phyloP scores from a whole-genome alignment of 495 filamentous ascomycete species.

The Xylaria telfairii region DNA sequence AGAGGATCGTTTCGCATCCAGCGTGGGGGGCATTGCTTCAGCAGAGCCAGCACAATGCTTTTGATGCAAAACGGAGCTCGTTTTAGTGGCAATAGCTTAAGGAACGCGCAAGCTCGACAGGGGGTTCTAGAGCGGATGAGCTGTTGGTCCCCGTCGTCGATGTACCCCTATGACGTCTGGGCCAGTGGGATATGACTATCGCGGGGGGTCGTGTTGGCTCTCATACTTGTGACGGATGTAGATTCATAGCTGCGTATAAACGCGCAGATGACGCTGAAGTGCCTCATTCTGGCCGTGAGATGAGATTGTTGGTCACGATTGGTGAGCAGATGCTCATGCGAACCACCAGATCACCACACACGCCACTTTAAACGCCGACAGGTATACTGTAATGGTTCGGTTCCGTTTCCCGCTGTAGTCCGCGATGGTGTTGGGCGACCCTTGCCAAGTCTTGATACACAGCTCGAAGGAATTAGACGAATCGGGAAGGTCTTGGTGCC shows the following conservation, averaged over 20 bases:
- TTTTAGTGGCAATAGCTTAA: slow-evolving; percentile 7
- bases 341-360: slow-evolving; percentile 4
- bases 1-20: slow-evolving; percentile 15
- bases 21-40: slow-evolving; percentile 12
- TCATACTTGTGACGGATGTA: slow-evolving; percentile 1
- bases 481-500: slow-evolving; percentile 17
- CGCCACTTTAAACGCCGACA: neutral
- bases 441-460: slow-evolving; percentile 12
- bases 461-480: neutral
- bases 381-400: neutral
- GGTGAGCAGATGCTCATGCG: slow-evolving; percentile 13
- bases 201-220: neutral
- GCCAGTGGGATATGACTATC: neutral
- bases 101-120: slow-evolving; percentile 16
- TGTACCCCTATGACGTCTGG: slow-evolving; percentile 7
- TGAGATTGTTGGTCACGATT: slow-evolving; percentile 12
- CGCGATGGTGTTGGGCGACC: slow-evolving; percentile 2
- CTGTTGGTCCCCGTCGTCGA: slow-evolving; percentile 10
- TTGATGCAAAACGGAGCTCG: neutral
- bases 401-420: neutral
- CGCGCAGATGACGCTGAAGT: neutral
- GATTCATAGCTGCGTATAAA: neutral
- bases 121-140: slow-evolving; percentile 5
- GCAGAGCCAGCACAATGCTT: slow-evolving; percentile 11
- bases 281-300: slow-evolving; percentile 3